Base-by-base conservation (phyloP, 2,329 filamentous ascomycete genomes). In the Colletotrichum orbiculare region DNA sequence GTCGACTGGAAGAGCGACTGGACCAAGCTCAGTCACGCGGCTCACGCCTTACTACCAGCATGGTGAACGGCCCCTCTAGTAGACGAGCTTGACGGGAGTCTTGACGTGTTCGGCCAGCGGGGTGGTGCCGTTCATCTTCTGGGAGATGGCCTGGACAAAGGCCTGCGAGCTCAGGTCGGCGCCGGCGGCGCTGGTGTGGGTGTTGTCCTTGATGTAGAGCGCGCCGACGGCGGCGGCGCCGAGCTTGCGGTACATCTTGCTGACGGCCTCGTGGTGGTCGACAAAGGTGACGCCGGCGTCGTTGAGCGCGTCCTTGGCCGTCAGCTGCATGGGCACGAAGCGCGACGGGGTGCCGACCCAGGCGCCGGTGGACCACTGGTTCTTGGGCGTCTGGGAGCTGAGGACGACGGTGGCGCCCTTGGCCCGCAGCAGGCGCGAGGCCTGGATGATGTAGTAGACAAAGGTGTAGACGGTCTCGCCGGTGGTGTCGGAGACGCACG, bases 331-430 rank as follows among this genome's bases (percentile, higher is more conserved):
- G 10, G 76, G 82, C 4, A 87, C 85, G 67, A 90, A 90, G 8
- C 87, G 79, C 15, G 79, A 77, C 0, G 83, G 76, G 0, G 69
- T 70, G 68, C 84, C 85, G 8, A 71, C 68, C 68, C 82, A 90
- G 0, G 69, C 76, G 1, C 87, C 87, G 1, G 77, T 79, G 69
- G 89, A 87, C 83, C 87, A 90, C 4, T 84, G 81, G 72, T 90
- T 90, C 75, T 81, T 77, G 13, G 79, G 79, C 1, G 88, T 90
- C 56, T 84, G 82, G 3, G 82, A 82, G 61, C 82, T 83, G 50
- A 90, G 79, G 60, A 91, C 81, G 47, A 90, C 87, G 34, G 82
- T 84, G 1, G 86, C 87, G 0, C 88, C 88, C 72, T 87, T 88
- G 41, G 77, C 78, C 7, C 82, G 78, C 71, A 88, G 82, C 38